Evolutionary conservation across 75 land plant genomes (phyloP).

Genomic region (Pseudotsuga menziesii): DNA sequence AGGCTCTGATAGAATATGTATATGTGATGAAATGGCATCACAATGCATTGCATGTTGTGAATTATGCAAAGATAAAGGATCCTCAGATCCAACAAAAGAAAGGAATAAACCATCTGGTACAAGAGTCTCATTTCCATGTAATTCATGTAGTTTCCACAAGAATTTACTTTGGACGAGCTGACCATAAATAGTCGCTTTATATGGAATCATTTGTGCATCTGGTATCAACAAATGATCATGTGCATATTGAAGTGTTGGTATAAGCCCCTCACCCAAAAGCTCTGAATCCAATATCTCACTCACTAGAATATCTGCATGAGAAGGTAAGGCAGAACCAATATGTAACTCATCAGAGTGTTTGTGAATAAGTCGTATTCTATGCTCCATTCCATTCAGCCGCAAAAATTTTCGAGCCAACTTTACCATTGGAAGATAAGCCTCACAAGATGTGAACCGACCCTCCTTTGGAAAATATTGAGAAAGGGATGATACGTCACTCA

Average conservation of each 20-base stretch:
- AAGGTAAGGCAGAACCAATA: conserved; percentile 58
- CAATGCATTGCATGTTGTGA: conserved; percentile 77
- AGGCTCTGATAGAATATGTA: conserved; percentile 78
- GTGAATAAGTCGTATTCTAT: conserved; percentile 44
- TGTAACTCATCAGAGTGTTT: conserved; percentile 80
- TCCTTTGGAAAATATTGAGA: not conserved
- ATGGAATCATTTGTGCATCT: conserved; percentile 66
- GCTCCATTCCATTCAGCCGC: conserved; percentile 51
- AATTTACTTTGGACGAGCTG: conserved; percentile 80
- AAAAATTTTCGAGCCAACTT: conserved; percentile 65
- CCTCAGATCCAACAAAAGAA: conserved; percentile 39
- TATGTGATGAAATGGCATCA: conserved; percentile 40
- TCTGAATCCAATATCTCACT: conserved; percentile 95
- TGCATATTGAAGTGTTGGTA: conserved; percentile 93
- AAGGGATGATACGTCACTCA: conserved; percentile 17
- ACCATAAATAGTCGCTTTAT: conserved; percentile 74
- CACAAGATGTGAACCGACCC: conserved; percentile 64
- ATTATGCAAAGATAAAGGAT: conserved; percentile 19
- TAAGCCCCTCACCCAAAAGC: conserved; percentile 86
- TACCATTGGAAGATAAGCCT: conserved; percentile 78
- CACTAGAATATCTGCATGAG: conserved; percentile 73
- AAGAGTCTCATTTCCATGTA: conserved; percentile 44
- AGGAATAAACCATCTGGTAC: conserved; percentile 67
- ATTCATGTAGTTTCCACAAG: conserved; percentile 74
- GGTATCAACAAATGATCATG: conserved; percentile 62